phyloP scores from a whole-genome alignment of 169 alveolate species.

The Cryptosporidium ryanae region DNA sequence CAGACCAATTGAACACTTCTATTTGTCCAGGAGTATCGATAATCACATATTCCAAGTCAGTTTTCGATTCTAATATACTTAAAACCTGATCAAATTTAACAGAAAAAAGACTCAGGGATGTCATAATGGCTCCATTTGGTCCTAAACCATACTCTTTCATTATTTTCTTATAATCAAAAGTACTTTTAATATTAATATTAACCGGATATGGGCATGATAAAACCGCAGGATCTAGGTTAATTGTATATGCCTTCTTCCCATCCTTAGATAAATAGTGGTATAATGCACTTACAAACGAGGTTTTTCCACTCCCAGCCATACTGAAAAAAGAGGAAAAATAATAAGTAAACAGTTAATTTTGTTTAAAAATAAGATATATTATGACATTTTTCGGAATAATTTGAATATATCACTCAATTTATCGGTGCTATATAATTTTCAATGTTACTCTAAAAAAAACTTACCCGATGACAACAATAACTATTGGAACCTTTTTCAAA shows the following conservation, averaged over 20 bases:
- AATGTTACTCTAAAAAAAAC: background rate
- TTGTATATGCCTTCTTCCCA: slow-evolving; percentile 91
- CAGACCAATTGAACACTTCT: slow-evolving; percentile 98
- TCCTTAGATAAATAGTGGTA: slow-evolving; percentile 81
- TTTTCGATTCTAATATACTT: slow-evolving; percentile 87
- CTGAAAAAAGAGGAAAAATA: slow-evolving; percentile 78
- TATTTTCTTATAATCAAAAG: slow-evolving; percentile 94
- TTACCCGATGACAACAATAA: slow-evolving; percentile 72
- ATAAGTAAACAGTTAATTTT: slow-evolving; percentile 42
- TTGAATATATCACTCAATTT: background rate
- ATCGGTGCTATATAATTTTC: background rate
- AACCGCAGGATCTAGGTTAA: slow-evolving; percentile 99
- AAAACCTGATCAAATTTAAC: slow-evolving; percentile 95
- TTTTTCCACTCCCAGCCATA: slow-evolving; percentile 97
- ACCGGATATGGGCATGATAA: slow-evolving; percentile 75
- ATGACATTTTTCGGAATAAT: background rate
- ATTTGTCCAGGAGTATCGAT: slow-evolving; percentile 99
- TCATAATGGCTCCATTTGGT: slow-evolving; percentile 99
- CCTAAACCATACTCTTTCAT: slow-evolving; percentile 96
- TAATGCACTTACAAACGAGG: slow-evolving; percentile 91
- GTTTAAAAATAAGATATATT: background rate
- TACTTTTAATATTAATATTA: slow-evolving; percentile 93
- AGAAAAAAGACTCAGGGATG: slow-evolving; percentile 95
- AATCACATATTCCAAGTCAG: slow-evolving; percentile 89
- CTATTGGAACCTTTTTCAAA: slow-evolving; percentile 28